phyloP scores from a whole-genome alignment of 768 basidiomycete genomes.

The Gloeophyllum trabeum region DNA sequence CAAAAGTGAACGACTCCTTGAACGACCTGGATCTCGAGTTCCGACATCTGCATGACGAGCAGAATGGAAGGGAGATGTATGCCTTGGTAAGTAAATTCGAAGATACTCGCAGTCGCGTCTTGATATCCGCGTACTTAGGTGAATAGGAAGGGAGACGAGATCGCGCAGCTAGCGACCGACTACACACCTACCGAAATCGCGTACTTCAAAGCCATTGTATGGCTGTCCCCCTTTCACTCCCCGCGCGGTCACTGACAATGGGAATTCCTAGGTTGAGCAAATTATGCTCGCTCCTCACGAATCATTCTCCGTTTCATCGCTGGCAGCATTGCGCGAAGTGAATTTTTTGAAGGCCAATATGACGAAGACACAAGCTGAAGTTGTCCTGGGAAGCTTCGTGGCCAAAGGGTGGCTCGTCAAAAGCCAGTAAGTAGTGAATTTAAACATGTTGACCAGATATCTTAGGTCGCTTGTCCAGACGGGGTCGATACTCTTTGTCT shows the following conservation, averaged over 20 bases:
- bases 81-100: conserved; percentile 41
- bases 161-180: conserved; percentile 79
- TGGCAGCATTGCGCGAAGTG: conserved; percentile 67
- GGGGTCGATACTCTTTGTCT: conserved; percentile 69
- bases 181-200: conserved; percentile 71
- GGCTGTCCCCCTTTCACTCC: background rate
- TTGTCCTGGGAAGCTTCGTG: conserved; percentile 67
- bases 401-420: conserved; percentile 72
- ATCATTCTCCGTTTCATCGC: conserved; percentile 66
- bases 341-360: conserved; percentile 41
- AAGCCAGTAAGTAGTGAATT: conserved; percentile 45
- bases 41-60: conserved; percentile 49
- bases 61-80: conserved; percentile 50
- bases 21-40: conserved; percentile 69
- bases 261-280: conserved; percentile 66
- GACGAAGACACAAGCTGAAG: conserved; percentile 67
- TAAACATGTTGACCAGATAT: background rate
- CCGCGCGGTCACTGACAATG: too few species aligned
- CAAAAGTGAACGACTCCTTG: conserved; percentile 46
- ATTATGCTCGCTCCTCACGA: conserved; percentile 75
- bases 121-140: conserved; percentile 32
- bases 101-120: background rate
- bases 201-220: conserved; percentile 75
- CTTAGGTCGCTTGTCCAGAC: conserved; percentile 1
- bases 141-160: conserved; percentile 69